Conservation (phyloP, 2,329 filamentous ascomycete genomes). For the Chaetothyriales sp. region DNA sequence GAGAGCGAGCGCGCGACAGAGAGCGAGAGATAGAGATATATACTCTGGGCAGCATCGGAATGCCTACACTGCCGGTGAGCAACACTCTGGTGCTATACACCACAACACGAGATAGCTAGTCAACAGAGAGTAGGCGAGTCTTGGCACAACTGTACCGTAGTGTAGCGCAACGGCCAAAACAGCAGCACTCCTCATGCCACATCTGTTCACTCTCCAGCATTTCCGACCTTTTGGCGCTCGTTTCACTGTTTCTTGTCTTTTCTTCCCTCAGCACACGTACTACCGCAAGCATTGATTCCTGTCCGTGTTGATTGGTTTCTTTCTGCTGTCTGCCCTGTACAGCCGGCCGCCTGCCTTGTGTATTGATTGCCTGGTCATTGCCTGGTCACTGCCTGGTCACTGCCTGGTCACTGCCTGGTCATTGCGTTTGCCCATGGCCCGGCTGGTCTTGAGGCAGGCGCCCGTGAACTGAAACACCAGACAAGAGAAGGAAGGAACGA, state of each 20-base stretch:
- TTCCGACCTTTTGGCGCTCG: neutral
- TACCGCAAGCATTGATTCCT: neutral
- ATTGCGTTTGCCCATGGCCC: neutral
- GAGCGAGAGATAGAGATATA: no score
- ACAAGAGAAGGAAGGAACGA: neutral
- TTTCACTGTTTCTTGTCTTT: neutral
- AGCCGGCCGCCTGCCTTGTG: no score
- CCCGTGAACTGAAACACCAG: neutral
- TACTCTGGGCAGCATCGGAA: no score
- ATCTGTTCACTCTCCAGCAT: neutral
- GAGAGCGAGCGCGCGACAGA: no score
- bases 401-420: neutral
- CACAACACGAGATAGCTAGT: no score
- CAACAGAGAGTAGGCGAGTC: neutral
- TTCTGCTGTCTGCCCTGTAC: neutral
- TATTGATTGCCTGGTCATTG: neutral
- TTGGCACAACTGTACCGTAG: neutral
- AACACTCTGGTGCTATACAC: no score
- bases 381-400: no score
- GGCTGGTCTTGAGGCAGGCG: neutral
- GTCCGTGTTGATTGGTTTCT: neutral
- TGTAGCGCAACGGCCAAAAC: neutral
- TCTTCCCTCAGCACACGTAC: neutral
- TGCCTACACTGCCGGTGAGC: no score
- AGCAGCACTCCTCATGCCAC: neutral